Base-by-base conservation (phyloP, 805 yeast genomes). In the Brettanomyces naardenensis region DNA sequence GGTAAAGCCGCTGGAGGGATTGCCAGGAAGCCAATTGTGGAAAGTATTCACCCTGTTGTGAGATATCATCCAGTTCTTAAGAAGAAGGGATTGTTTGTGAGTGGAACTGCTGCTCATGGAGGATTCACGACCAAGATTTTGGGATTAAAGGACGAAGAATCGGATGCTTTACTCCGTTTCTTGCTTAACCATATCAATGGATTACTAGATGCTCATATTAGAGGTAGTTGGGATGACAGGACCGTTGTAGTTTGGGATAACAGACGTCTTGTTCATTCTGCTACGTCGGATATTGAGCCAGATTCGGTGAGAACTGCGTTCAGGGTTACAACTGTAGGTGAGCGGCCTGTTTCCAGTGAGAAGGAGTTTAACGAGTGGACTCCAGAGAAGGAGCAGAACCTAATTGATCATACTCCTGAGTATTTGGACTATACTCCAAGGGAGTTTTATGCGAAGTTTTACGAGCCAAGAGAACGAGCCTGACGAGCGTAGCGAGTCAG, bases 211-310 rank as follows among this genome's bases (percentile, higher is more conserved):
- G 65, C 80, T 47, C 84, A 80, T 47, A 63, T 80, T 38, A 72
- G 89, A 53, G 84, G 83, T 27, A 67, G 59, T 35, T 83, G 87
- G 82, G 80, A 75, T 51, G 77, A 79, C 36, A 71, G 72, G 35
- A 72, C 87, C 1, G 80, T 82, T 35, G 84, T 78, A 15, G 56
- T 80, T 22, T 82, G 90, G 89, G 90, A 82, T 53, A 82, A 83
- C 65, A 74, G 90, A 56, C 66, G 80, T 53, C 71, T 77, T 5
- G 60, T 72, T 22, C 90, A 83, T 56, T 64, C 82, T 13, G 86
- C 87, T 15, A 66, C 77, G n/a, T 69, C 75, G 40, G 89, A 82
- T 51, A 81, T 84, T 79, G 80, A 72, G 47, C 65, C 70, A 30
- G 78, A 81, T 14, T 70, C 67, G 29, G 66, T 73, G 18, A 73